A percentile compares a stretch with the other conserved stretches of the same genome.
phyloP scores from a whole-genome alignment of 2,329 filamentous ascomycete genomes.

The Alternaria brassicicola region DNA sequence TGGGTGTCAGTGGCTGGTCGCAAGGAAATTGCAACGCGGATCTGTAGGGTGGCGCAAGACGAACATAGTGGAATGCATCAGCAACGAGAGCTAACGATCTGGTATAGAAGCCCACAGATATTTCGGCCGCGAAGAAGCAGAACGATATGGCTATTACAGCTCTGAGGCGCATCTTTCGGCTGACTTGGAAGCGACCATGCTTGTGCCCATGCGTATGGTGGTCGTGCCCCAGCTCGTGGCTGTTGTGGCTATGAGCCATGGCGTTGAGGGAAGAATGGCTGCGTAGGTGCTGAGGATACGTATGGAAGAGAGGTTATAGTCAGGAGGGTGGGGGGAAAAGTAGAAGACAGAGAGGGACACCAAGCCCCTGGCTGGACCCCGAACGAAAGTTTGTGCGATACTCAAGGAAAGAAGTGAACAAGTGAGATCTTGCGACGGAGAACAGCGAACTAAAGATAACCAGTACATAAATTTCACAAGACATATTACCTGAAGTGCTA shows the following conservation, averaged over 20 bases:
- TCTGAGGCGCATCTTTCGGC: constrained; percentile 42
- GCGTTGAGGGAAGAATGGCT: neutral
- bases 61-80: constrained; percentile 79
- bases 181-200: constrained; percentile 28
- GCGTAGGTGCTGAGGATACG: neutral
- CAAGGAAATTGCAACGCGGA: too few relatives aligned
- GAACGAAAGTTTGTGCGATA: neutral
- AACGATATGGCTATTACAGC: constrained; percentile 55
- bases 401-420: neutral
- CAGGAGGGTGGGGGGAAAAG: neutral
- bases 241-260: constrained; percentile 25
- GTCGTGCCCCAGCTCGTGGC: constrained; percentile 6
- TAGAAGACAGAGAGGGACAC: neutral
- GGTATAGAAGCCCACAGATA: constrained; percentile 71
- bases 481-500: neutral
- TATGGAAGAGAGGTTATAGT: neutral
- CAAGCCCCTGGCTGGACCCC: neutral
- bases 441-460: neutral
- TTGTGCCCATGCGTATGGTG: constrained; percentile 14
- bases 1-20: neutral
- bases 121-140: constrained; percentile 56
- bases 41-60: constrained; percentile 28
- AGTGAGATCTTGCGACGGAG: neutral
- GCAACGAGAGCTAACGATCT: constrained; percentile 74
- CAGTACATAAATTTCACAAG: neutral